These are phyloP conservation scores for Neurospora sp. DNA, from an alignment of 495 filamentous ascomycete genomes.

Conservation along the genomic window DNA sequence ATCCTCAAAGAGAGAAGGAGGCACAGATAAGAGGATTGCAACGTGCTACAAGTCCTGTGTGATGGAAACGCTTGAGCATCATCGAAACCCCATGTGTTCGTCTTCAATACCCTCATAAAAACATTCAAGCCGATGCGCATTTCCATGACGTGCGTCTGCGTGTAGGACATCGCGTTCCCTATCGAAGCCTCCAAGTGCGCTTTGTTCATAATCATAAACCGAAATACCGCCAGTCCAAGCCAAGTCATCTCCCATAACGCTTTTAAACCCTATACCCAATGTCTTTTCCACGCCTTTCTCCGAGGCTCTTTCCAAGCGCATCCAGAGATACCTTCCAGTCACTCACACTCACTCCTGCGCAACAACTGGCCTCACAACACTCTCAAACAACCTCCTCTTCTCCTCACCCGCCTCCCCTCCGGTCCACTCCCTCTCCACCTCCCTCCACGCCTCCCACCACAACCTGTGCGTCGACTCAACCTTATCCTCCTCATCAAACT, in stretches of 20 bases:
- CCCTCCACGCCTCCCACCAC: slow-evolving; percentile 28
- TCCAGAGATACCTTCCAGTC: neutral
- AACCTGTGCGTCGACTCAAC: slow-evolving; percentile 28
- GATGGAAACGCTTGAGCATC: neutral
- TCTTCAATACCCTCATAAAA: neutral
- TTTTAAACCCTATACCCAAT: neutral
- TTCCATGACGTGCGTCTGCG: neutral
- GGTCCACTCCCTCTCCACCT: slow-evolving; percentile 28
- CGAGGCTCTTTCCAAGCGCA: neutral
- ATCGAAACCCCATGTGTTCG: neutral
- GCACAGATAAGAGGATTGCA: neutral
- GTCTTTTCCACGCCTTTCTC: neutral
- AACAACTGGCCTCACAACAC: slow-evolving; percentile 28
- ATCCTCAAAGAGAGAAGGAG: neutral
- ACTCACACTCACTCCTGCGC: slow-evolving; percentile 20
- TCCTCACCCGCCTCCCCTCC: slow-evolving; percentile 10
- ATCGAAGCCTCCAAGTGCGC: neutral
- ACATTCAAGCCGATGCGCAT: neutral
- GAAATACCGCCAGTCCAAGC: neutral
- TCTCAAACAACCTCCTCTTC: slow-evolving; percentile 24
- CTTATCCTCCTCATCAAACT: slow-evolving; percentile 17
- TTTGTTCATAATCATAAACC: neutral
- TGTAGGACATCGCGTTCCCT: neutral
- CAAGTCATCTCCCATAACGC: neutral
- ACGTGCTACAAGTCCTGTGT: neutral